phyloP scores from a whole-genome alignment of 441 rosid genomes.

The Bocquillonia castaneifolia region DNA sequence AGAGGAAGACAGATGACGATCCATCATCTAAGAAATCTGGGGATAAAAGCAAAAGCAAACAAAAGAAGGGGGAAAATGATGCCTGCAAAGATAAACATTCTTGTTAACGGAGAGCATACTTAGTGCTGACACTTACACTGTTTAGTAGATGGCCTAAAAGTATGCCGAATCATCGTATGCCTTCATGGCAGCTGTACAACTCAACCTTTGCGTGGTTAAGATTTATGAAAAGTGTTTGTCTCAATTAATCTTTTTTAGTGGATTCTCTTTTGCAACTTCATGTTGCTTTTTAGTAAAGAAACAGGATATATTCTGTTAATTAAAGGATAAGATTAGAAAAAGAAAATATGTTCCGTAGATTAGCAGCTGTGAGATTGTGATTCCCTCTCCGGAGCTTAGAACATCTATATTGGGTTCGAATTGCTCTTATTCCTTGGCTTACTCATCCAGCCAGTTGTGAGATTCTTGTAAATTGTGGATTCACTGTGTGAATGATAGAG shows the following conservation, averaged over 20 bases:
- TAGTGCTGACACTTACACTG: background rate
- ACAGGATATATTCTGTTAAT: background rate
- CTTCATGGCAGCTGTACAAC: background rate
- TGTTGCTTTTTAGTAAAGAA: background rate
- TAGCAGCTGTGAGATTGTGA: too few species aligned
- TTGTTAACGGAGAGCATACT: background rate
- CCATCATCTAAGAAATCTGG: conserved; percentile 28
- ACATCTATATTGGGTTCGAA: background rate
- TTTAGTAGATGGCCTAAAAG: background rate
- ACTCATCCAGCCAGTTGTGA: background rate
- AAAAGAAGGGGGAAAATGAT: conserved; percentile 1
- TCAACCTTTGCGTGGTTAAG: background rate
- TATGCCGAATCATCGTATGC: background rate
- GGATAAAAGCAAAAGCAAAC: conserved; percentile 26
- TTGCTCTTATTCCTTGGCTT: background rate
- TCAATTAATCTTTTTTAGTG: background rate
- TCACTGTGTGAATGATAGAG: too few species aligned
- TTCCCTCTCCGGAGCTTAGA: background rate
- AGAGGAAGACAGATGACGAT: conserved; percentile 38
- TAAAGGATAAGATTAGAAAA: background rate
- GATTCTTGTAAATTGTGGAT: background rate
- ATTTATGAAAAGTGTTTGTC: background rate
- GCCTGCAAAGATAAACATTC: background rate
- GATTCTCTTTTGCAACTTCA: background rate
- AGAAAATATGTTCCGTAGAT: too few species aligned